Evolutionary conservation across 2,329 filamentous ascomycete genomes (phyloP).

Genomic region (Apiospora arundinis): DNA sequence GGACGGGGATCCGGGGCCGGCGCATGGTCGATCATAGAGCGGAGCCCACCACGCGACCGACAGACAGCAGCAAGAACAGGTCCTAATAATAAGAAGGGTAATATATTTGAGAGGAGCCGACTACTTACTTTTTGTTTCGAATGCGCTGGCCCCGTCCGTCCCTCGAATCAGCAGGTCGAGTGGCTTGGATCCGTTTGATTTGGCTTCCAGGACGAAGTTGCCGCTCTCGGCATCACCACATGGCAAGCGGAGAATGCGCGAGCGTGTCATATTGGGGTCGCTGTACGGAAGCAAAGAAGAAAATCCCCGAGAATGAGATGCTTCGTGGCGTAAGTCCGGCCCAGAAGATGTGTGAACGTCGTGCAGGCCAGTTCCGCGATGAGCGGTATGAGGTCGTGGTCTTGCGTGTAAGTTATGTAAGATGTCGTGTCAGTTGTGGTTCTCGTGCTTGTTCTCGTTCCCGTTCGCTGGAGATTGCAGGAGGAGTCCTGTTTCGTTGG

Average conservation of each 20-base stretch:
- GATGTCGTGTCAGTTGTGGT: conserved; percentile 7
- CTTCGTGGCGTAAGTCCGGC: neutral
- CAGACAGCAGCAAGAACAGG: neutral
- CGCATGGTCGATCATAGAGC: conserved; percentile 11
- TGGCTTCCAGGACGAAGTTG: conserved; percentile 16
- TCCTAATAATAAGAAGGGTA: conserved; percentile 5
- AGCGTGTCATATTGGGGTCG: conserved; percentile 3
- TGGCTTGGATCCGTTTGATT: conserved; percentile 12
- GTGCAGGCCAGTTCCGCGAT: conserved; percentile 2
- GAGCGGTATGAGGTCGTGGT: neutral
- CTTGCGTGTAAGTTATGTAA: neutral
- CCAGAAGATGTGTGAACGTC: neutral
- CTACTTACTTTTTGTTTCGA: conserved; percentile 22
- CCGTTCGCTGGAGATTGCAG: conserved; percentile 1
- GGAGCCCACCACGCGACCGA: neutral
- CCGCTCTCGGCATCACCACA: conserved; percentile 15
- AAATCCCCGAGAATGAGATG: neutral
- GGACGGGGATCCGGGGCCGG: conserved; percentile 5
- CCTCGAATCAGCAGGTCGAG: conserved; percentile 19
- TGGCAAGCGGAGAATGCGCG: conserved; percentile 19
- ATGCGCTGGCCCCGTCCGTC: conserved; percentile 16
- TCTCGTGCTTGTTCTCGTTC: neutral
- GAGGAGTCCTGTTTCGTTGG: conserved; percentile 1
- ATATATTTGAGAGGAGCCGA: conserved; percentile 6
- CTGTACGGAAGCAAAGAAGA: neutral